phyloP scores from a whole-genome alignment of 176 grass and related monocot species.

The Metroxylon sagu region DNA sequence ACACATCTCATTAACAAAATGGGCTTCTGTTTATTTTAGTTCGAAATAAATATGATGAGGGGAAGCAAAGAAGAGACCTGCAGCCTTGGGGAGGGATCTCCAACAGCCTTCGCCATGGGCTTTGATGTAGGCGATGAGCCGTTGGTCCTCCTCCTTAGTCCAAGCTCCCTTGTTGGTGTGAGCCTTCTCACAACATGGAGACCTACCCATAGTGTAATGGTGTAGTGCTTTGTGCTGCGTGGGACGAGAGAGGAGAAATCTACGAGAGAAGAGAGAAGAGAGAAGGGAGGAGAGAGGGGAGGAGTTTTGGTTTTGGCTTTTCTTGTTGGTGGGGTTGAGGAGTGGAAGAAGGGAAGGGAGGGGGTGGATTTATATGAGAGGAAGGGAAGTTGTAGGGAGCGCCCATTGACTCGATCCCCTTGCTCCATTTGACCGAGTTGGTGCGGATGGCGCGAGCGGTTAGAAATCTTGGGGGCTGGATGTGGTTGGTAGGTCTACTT shows the following conservation, averaged over 20 bases:
- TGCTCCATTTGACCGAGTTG: slow-evolving; percentile 4
- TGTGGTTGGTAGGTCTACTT: slow-evolving; percentile 11
- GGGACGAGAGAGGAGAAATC: too few relatives aligned
- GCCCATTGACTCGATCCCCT: slow-evolving; percentile 11
- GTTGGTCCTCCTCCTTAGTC: slow-evolving; percentile 88
- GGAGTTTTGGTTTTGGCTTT: too few relatives aligned
- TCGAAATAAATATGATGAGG: not conserved
- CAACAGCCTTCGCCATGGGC: slow-evolving; percentile 73
- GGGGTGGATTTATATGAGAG: not conserved
- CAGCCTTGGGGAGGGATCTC: slow-evolving; percentile 71
- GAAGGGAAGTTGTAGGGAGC: not conserved
- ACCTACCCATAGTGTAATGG: slow-evolving; percentile 50
- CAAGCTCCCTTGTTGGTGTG: slow-evolving; percentile 94
- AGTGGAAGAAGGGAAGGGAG: not conserved
- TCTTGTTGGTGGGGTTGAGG: not conserved
- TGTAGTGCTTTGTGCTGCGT: too few relatives aligned
- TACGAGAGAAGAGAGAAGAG: not conserved
- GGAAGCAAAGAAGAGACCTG: slow-evolving; percentile 18
- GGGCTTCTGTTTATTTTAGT: too few relatives aligned
- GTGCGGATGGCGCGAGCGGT: not conserved
- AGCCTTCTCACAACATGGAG: slow-evolving; percentile 93
- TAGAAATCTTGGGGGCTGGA: not conserved
- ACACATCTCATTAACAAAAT: too few relatives aligned
- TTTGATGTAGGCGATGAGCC: slow-evolving; percentile 58
- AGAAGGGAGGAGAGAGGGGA: not conserved